phyloP scores from a whole-genome alignment of 148 eudicot genomes.

The Dianthus caryophyllus region DNA sequence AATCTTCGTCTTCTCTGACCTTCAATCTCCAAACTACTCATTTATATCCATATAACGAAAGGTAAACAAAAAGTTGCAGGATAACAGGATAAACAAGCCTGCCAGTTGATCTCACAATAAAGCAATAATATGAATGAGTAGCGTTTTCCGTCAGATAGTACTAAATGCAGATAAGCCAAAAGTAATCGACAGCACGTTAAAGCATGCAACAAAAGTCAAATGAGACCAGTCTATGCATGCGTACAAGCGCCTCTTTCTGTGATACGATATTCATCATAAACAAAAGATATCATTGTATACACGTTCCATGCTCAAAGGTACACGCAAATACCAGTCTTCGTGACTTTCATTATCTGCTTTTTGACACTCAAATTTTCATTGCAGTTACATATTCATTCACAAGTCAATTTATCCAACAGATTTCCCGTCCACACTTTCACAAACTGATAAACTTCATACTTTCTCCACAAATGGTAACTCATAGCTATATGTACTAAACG shows the following conservation, averaged over 20 bases:
- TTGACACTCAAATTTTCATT: not conserved
- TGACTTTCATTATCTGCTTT: not conserved
- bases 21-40: constrained; percentile 34
- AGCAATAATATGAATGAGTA: not conserved
- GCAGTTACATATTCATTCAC: no score
- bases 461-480: no score
- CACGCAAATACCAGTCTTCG: not conserved
- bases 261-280: no score
- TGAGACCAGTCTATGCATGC: no score
- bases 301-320: not conserved
- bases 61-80: constrained; percentile 4
- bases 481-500: no score
- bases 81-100: not conserved
- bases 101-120: not conserved
- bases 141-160: no score
- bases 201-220: not conserved
- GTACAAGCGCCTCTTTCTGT: no score
- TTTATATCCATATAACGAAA: constrained; percentile 14
- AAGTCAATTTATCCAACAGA: not conserved
- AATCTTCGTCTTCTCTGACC: constrained; percentile 86
- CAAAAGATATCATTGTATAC: not conserved
- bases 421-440: not conserved
- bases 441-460: no score
- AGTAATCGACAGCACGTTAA: not conserved
- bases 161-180: not conserved